Percentiles rank a stretch among this genome's conserved stretches.
phyloP scores from a whole-genome alignment of 2,329 filamentous ascomycete species.

The Ophiostoma triangulosporum region DNA sequence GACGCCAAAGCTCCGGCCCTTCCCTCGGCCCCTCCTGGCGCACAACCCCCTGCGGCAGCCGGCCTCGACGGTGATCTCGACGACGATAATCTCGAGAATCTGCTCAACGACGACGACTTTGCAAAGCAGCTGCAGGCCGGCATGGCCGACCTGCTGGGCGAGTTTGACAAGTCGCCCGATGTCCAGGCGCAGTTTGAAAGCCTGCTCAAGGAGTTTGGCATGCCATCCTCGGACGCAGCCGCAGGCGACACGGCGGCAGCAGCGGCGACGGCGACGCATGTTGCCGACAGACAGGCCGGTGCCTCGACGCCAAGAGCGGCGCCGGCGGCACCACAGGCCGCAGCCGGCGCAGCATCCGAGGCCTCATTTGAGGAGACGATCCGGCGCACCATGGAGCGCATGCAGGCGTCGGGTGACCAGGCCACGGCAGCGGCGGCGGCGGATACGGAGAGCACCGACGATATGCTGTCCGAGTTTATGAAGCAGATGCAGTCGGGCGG shows the following conservation, averaged over 20 bases:
- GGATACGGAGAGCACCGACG: conserved; percentile 43
- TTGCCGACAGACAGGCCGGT: conserved; percentile 20
- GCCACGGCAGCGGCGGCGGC: conserved; percentile 67
- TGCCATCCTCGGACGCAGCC: not conserved
- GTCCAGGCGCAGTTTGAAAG: conserved; percentile 69
- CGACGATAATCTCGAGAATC: conserved; percentile 23
- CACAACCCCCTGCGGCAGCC: conserved; percentile 9
- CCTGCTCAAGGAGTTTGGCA: conserved; percentile 58
- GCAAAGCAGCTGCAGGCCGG: conserved; percentile 75
- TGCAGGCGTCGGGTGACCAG: conserved; percentile 78
- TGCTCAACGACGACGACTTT: conserved; percentile 61
- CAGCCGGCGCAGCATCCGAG: conserved; percentile 18
- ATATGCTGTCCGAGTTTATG: conserved; percentile 83
- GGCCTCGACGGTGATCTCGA: conserved; percentile 13
- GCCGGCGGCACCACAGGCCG: conserved; percentile 20
- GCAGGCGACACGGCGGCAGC: conserved; percentile 15
- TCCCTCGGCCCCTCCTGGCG: conserved; percentile 16
- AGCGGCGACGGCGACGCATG: conserved; percentile 14
- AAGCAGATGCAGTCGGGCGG: conserved; percentile 63
- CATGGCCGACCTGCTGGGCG: conserved; percentile 72
- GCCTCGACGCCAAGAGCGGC: conserved; percentile 7
- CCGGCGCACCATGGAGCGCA: conserved; percentile 84
- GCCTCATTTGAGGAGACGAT: conserved; percentile 86
- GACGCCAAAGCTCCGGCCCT: conserved; percentile 28
- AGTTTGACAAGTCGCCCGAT: conserved; percentile 52